Conservation (phyloP, 2,329 filamentous ascomycete genomes). For the Apiospora pterosperma region DNA sequence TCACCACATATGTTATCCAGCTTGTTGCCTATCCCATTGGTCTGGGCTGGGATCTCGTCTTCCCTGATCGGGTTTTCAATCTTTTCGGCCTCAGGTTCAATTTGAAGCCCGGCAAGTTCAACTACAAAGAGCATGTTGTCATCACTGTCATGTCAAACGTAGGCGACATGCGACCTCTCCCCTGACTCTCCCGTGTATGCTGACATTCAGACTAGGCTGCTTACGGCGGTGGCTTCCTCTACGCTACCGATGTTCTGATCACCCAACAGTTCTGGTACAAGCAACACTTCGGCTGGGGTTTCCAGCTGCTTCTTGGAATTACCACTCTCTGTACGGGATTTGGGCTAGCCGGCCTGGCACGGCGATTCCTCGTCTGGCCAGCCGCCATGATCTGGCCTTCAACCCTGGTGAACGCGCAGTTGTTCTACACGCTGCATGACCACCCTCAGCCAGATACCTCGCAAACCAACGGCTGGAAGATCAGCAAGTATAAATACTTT, state of each 20-base stretch:
- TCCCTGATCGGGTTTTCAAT: conserved; percentile 30
- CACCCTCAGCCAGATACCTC: conserved; percentile 32
- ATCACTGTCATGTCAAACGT: conserved; percentile 34
- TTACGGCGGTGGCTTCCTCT: conserved; percentile 46
- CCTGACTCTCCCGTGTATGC: background rate
- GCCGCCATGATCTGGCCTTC: conserved; percentile 50
- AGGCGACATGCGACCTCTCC: conserved; percentile 33
- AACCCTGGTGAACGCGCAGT: conserved; percentile 42
- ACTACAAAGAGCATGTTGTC: conserved; percentile 42
- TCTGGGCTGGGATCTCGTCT: conserved; percentile 29
- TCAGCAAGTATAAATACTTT: conserved; percentile 44
- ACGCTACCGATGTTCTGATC: conserved; percentile 50
- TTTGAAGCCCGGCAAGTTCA: conserved; percentile 42
- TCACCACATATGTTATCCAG: conserved; percentile 53
- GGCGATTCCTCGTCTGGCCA: conserved; percentile 42
- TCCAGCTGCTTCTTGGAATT: conserved; percentile 44
- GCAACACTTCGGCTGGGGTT: conserved; percentile 46
- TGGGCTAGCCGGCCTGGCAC: conserved; percentile 46
- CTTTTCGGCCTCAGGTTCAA: conserved; percentile 33
- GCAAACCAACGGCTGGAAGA: conserved; percentile 40
- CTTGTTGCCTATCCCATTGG: conserved; percentile 49
- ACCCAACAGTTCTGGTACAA: conserved; percentile 55
- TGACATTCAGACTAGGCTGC: conserved; percentile 40
- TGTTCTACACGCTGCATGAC: conserved; percentile 44
- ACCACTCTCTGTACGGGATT: conserved; percentile 44